Percentiles rank a stretch among this genome's conserved stretches.
Conservation (phyloP, 805 yeast genomes). For the Metschnikowia baotianmanensis region DNA sequence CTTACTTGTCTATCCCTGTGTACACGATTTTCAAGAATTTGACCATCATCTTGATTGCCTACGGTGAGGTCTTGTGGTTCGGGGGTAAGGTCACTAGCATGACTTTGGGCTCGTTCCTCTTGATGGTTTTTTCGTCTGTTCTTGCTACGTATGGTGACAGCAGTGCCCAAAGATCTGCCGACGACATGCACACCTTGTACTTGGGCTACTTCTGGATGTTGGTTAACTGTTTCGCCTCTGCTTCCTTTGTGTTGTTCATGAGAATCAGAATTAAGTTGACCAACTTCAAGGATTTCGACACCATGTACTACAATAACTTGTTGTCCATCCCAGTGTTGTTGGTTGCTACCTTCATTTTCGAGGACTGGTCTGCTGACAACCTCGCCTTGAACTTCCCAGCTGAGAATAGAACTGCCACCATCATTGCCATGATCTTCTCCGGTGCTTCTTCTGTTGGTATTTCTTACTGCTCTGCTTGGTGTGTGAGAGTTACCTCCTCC, state of each 20-base stretch:
- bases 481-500: conserved; percentile 97
- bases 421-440: conserved; percentile 82
- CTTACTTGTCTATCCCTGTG: conserved; percentile 87
- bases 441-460: conserved; percentile 96
- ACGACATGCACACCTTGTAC: conserved; percentile 46
- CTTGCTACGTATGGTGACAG: conserved; percentile 92
- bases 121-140: conserved; percentile 95
- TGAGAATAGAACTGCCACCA: conserved; percentile 62
- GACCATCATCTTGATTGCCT: conserved; percentile 94
- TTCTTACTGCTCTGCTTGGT: conserved; percentile 99
- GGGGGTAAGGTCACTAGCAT: conserved; percentile 88
- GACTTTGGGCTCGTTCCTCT: conserved; percentile 83
- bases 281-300: conserved; percentile 93
- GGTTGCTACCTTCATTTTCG: conserved; percentile 70
- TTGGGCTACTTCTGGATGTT: conserved; percentile 97
- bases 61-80: conserved; percentile 97
- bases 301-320: conserved; percentile 95
- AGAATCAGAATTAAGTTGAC: conserved; percentile 97
- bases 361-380: conserved; percentile 91
- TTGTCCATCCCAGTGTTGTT: conserved; percentile 88
- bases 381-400: conserved; percentile 75
- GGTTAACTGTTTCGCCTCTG: conserved; percentile 89
- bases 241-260: conserved; percentile 90
- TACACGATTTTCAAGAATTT: conserved; percentile 97
- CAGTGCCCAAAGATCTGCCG: conserved; percentile 37